Evolutionary conservation across 2,329 filamentous ascomycete species (phyloP), one percentile per base, ranked within the genome.

Genomic region (Chaetomiaceae sp.): DNA sequence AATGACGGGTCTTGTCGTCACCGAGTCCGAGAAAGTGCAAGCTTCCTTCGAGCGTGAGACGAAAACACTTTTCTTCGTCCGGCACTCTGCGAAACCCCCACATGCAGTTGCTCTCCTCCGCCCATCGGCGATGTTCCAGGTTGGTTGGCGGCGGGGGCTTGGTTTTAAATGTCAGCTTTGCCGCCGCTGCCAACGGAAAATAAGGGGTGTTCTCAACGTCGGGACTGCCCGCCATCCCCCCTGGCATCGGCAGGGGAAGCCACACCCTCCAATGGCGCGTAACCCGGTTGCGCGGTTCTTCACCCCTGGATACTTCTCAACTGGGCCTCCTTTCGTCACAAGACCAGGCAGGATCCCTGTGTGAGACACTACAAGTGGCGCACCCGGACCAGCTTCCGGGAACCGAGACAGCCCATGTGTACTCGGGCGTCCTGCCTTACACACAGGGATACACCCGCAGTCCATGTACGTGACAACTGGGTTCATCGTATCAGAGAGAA

Each of bases 121-220:
- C 47, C 7, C 29, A 43, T 36, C 21, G 38, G 48, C 21, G 20
- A 33, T 45, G 43, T n/a, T n/a, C n/a, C n/a, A 36, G 14, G 16
- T 42, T 29, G 37, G 16, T 50, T 29, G 20, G 37, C 18, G 33
- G n/a, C 29, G 23, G 33, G 45, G 16, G 33, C 23, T 5, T 42
- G 14, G 36, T 38, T 14, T 37, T 14, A 48, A 27, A 21, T 38
- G n/a, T 18, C 32, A 27, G 4, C 48, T 23, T 30, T 50, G 32
- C 54, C 40, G 51, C 51, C 44, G 34, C 32, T 50, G 32, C 48
- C 48, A 50, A 51, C 36, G 36, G 25, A 44, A 49, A 47, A 48
- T 10, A 49, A 38, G 25, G 25, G 25, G 25, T 27, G 25, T 43
- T 42, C 44, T 27, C 30, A 42, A 7, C 43, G 20, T 32, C 40